Evolutionary conservation across 225 moss, liverwort and hornwort genomes (phyloP).

Genomic region (Thuidium tamariscinum): DNA sequence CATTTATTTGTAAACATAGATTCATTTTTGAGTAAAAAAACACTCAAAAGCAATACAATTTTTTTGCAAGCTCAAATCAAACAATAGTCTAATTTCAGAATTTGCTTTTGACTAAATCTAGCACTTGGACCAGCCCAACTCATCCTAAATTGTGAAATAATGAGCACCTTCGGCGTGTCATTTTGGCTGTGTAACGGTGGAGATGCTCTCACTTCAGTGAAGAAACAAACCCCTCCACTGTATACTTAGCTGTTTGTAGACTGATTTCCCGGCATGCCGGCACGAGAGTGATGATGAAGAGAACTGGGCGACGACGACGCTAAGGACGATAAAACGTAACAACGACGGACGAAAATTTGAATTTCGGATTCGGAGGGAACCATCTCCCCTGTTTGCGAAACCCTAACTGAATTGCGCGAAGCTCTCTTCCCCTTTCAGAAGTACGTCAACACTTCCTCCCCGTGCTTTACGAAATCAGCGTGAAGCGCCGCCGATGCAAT

Average conservation of each 20-base stretch:
- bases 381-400: neutral
- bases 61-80: too few relatives aligned
- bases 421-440: neutral
- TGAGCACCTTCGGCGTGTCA: neutral
- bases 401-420: neutral
- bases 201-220: neutral
- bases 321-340: neutral
- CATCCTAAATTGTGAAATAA: neutral
- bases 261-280: neutral
- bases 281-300: neutral
- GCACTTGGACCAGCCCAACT: neutral
- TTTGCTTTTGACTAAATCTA: neutral
- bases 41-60: fast-evolving
- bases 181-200: neutral
- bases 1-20: too few relatives aligned
- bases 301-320: neutral
- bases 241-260: too few relatives aligned
- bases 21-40: neutral
- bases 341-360: neutral
- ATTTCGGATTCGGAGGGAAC: neutral
- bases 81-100: neutral
- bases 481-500: neutral
- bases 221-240: too few relatives aligned
- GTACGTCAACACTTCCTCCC: neutral
- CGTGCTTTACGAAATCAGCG: neutral